phyloP scores from a whole-genome alignment of 768 basidiomycete genomes.

The Boletus fagicola region DNA sequence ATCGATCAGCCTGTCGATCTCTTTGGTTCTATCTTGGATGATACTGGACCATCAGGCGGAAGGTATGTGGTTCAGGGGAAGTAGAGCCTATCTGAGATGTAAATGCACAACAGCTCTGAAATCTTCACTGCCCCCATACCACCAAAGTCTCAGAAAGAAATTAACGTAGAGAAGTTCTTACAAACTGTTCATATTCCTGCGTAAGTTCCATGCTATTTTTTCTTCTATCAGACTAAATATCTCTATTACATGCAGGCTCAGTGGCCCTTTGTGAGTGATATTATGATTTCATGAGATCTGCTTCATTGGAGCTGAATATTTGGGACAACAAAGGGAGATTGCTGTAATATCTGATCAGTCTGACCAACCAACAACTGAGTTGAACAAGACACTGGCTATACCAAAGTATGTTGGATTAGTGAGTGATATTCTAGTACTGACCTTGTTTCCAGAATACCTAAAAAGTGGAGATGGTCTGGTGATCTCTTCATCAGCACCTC shows the following conservation, averaged over 20 bases:
- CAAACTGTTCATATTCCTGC: constrained; percentile 24
- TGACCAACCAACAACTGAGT: constrained; percentile 3
- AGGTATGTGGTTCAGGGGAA: constrained; percentile 13
- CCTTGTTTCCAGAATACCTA: constrained; percentile 43
- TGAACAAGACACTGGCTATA: constrained; percentile 17
- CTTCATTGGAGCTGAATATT: background rate
- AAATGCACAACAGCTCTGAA: constrained; percentile 4
- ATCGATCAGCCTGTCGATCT: constrained; percentile 12
- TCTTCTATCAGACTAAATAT: background rate
- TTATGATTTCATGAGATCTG: background rate
- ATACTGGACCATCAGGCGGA: background rate
- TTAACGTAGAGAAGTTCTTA: constrained; percentile 27
- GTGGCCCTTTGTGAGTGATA: constrained; percentile 25
- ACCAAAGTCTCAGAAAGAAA: constrained; percentile 21
- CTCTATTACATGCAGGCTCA: constrained; percentile 17
- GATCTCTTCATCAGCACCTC: constrained; percentile 44
- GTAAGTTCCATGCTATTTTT: constrained; percentile 16
- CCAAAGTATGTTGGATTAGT: constrained; percentile 25
- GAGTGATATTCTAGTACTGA: constrained; percentile 3
- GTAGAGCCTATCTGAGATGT: background rate
- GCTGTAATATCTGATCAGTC: constrained; percentile 1
- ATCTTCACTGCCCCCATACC: constrained; percentile 8
- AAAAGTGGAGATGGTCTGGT: constrained; percentile 68
- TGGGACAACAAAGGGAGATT: constrained; percentile 17
- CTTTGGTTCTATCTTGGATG: constrained; percentile 14